Base-by-base conservation (phyloP, 139 green algal genomes). In the Chlorella vulgaris region DNA sequence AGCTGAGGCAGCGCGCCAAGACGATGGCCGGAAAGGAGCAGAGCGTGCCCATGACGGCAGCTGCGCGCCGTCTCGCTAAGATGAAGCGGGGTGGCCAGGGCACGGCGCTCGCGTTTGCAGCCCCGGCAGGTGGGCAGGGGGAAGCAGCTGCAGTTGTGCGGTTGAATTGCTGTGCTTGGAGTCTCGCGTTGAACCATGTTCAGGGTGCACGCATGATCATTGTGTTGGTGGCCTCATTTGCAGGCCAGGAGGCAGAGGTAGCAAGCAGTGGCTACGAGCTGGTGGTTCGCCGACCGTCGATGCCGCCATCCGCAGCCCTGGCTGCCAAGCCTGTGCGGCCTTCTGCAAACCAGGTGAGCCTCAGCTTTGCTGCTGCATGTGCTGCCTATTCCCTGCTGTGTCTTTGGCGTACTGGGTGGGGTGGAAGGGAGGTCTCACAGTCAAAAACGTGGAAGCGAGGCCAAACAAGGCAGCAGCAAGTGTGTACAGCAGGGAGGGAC, bases 21-120 rank as follows among this genome's bases (percentile, higher is more conserved):
- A 51, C n/a, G 39, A 58, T 24, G 15, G 10, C 15, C 47, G 29
- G 33, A 8, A 28, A 29, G 28, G 29, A 33, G n/a, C 28, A 31
- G n/a, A 35, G 26, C 15, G 7, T 33, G 2, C 35, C 35, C 19
- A 24, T 79, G 26, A 65, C 58, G 7, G 60, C 55, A 3, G 24
- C 60, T 22, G 51, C 73, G 55, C 69, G 78, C 15, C 24, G 24
- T 51, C 69, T 83, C n/a, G 58, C 60, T 4, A 60, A 33, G n/a
- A 70, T 47, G 35, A 81, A 81, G 74, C 35, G 24, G 36, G 38
- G 7, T 7, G 2, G 18, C 33, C 36, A 50, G 3, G 31, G 62
- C 29, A 43, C 42, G 40, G 47, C 47, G 47, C 47, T 24, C 13
- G 10, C 13, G 13, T 15, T 55, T 28, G 55, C 18, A n/a, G 22